These are phyloP conservation scores for Digitaria exilis DNA, from an alignment of 202 grass and related monocot species.

Conservation along the genomic window DNA sequence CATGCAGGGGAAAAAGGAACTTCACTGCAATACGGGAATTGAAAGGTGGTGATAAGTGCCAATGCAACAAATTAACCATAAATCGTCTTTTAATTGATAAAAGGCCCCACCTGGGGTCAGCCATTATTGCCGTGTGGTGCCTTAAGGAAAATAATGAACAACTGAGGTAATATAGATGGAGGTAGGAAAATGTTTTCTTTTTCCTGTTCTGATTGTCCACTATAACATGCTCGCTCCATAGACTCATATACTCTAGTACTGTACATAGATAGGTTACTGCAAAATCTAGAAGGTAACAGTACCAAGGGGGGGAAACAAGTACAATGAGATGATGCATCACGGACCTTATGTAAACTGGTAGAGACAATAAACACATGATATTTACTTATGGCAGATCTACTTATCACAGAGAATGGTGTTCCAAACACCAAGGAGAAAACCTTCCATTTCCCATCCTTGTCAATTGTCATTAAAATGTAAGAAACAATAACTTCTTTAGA, in stretches of 20 bases:
- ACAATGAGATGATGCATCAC: neutral
- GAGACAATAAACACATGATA: neutral
- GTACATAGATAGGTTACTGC: slow-evolving; percentile 12
- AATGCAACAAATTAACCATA: slow-evolving; percentile 42
- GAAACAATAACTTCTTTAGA: neutral
- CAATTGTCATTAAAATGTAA: slow-evolving; percentile 11
- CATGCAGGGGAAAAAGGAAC: slow-evolving; percentile 34
- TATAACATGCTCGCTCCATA: slow-evolving; percentile 23
- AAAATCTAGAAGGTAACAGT: slow-evolving; percentile 32
- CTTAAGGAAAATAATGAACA: slow-evolving; percentile 46
- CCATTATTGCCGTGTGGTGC: slow-evolving; percentile 38
- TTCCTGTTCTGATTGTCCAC: neutral
- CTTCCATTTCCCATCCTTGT: neutral
- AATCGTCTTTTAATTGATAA: slow-evolving; percentile 56
- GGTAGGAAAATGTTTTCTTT: slow-evolving; percentile 35
- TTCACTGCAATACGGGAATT: slow-evolving; percentile 38
- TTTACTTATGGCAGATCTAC: slow-evolving; percentile 5
- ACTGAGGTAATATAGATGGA: slow-evolving; percentile 42
- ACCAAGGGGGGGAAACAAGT: slow-evolving; percentile 8
- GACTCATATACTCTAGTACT: neutral
- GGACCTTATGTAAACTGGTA: slow-evolving; percentile 1
- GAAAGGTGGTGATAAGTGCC: slow-evolving; percentile 51
- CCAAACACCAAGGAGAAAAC: slow-evolving; percentile 15
- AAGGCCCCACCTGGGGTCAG: slow-evolving; percentile 50
- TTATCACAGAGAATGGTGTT: slow-evolving; percentile 16